A percentile compares a stretch with the other conserved stretches of the same genome.
Conservation (phyloP, 441 rosid genomes). For the Syzygium malaccense region DNA sequence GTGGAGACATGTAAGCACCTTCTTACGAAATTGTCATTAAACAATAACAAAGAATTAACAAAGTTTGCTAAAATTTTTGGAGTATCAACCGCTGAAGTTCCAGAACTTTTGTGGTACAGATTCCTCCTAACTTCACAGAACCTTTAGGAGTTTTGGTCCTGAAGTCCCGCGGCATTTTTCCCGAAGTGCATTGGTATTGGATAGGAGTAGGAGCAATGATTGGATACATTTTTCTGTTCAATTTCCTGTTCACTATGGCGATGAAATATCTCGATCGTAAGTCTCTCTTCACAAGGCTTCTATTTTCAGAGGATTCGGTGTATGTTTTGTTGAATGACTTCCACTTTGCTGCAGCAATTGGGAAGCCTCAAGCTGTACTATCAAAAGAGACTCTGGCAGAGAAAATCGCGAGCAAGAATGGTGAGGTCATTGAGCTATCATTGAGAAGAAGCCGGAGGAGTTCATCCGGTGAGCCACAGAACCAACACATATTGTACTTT, state of each 20-base stretch:
- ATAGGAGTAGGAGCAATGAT: slow-evolving; percentile 59
- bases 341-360: neutral
- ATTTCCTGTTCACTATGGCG: slow-evolving; percentile 56
- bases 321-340: neutral
- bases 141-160: slow-evolving; percentile 58
- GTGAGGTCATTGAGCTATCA: slow-evolving; percentile 26
- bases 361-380: slow-evolving; percentile 31
- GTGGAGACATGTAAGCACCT: slow-evolving; percentile 46
- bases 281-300: neutral
- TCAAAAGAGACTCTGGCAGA: slow-evolving; percentile 37
- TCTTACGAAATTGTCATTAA: neutral
- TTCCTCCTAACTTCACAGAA: slow-evolving; percentile 39
- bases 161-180: slow-evolving; percentile 55
- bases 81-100: neutral
- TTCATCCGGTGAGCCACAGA: neutral
- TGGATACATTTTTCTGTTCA: slow-evolving; percentile 54
- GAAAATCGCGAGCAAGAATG: slow-evolving; percentile 19
- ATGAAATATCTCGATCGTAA: slow-evolving; percentile 61
- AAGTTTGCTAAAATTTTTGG: neutral
- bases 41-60: neutral
- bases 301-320: neutral
- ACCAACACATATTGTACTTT: neutral
- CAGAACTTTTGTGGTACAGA: slow-evolving; percentile 19
- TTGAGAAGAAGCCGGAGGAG: neutral
- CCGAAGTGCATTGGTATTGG: slow-evolving; percentile 78